Conservation (phyloP, 768 basidiomycete genomes). For the Dendrothele bispora region DNA sequence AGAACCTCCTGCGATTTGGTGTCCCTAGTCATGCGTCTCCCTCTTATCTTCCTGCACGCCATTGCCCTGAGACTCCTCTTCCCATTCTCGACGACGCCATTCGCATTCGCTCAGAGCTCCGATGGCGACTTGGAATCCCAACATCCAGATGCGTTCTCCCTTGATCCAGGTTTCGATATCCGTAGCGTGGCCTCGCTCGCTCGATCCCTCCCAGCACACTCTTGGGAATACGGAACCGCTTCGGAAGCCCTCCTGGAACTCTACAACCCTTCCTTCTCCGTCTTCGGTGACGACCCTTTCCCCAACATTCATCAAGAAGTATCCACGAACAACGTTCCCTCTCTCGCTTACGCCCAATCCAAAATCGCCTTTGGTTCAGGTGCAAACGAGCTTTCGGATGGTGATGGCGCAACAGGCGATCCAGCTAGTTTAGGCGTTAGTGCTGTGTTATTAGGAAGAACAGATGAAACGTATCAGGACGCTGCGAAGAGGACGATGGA, state of each 20-base stretch:
- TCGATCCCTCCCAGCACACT: slow-evolving; percentile 8
- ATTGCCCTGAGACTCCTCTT: no score
- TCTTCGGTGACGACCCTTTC: slow-evolving; percentile 38
- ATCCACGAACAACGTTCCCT: slow-evolving; percentile 17
- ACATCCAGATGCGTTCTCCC: slow-evolving; percentile 2
- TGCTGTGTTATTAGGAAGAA: slow-evolving; percentile 42
- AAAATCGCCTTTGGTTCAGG: slow-evolving; percentile 36
- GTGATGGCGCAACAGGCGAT: slow-evolving; percentile 44
- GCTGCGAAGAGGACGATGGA: slow-evolving; percentile 33
- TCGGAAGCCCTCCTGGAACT: slow-evolving; percentile 45
- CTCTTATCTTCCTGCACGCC: no score
- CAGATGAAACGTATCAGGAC: slow-evolving; percentile 26
- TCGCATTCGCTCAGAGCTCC: no score
- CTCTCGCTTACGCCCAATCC: slow-evolving; percentile 37
- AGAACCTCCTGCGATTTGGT: no score
- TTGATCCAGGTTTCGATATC: slow-evolving; percentile 12
- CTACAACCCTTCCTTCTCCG: slow-evolving; percentile 36
- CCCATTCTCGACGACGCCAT: no score
- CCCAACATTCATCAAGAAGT: slow-evolving; percentile 19
- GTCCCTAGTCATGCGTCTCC: no score
- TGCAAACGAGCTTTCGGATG: slow-evolving; percentile 32
- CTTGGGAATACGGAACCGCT: slow-evolving; percentile 47
- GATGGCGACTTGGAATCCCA: no score
- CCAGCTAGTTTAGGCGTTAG: slow-evolving; percentile 50
- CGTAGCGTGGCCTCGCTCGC: slow-evolving; percentile 5